phyloP scores from a whole-genome alignment of 2,329 filamentous ascomycete species.

The Malbranchea zuffiana region DNA sequence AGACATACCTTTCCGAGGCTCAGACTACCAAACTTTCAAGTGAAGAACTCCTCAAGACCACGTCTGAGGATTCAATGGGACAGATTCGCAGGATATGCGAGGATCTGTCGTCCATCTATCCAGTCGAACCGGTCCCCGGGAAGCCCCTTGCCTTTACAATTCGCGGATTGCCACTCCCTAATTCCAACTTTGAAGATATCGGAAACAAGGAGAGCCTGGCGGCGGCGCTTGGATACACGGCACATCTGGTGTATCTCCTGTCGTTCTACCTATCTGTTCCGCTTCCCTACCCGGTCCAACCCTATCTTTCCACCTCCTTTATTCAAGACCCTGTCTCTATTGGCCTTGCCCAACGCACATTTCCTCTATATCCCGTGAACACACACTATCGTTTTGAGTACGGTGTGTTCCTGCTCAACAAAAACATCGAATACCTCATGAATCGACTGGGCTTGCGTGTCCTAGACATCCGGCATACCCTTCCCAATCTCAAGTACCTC shows the following conservation, averaged over 20 bases:
- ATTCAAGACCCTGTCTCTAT: slow-evolving; percentile 62
- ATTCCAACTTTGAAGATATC: slow-evolving; percentile 61
- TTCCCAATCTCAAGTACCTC: slow-evolving; percentile 88
- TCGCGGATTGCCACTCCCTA: slow-evolving; percentile 64
- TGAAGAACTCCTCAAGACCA: slow-evolving; percentile 44
- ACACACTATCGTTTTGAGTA: slow-evolving; percentile 91
- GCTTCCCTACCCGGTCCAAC: slow-evolving; percentile 67
- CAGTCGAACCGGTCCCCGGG: slow-evolving; percentile 57
- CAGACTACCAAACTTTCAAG: slow-evolving; percentile 49
- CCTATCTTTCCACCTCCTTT: slow-evolving; percentile 61
- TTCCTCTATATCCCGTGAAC: slow-evolving; percentile 66
- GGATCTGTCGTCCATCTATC: slow-evolving; percentile 67
- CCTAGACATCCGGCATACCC: slow-evolving; percentile 79
- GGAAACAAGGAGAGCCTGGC: slow-evolving; percentile 61
- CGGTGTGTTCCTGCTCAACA: slow-evolving; percentile 91
- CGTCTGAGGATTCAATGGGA: slow-evolving; percentile 58
- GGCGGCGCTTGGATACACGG: slow-evolving; percentile 69
- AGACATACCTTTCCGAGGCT: slow-evolving; percentile 52
- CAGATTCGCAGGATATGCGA: slow-evolving; percentile 82
- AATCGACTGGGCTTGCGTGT: slow-evolving; percentile 61
- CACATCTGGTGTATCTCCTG: slow-evolving; percentile 62
- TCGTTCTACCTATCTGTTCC: slow-evolving; percentile 72
- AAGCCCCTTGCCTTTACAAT: slow-evolving; percentile 73
- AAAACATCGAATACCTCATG: slow-evolving; percentile 68
- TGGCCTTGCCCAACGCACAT: slow-evolving; percentile 51